Conservation (phyloP, 2,329 filamentous ascomycete genomes). For the Colletotrichum spinosum region DNA sequence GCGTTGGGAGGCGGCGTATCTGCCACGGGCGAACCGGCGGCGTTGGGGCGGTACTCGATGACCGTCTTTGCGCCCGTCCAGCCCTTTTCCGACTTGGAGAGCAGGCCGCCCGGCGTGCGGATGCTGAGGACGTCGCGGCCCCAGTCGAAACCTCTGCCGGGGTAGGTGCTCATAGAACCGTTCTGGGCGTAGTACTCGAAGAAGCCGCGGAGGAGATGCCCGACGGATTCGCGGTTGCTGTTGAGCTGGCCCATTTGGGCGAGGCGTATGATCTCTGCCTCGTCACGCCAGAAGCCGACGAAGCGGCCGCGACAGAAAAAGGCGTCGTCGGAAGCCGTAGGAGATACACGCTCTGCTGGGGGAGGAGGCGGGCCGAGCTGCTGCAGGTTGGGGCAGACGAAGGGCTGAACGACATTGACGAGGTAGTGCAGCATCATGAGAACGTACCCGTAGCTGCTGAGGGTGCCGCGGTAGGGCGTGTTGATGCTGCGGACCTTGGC, state of each 20-base stretch:
- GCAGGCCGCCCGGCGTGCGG: conserved; percentile 75
- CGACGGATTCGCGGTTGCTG: conserved; percentile 76
- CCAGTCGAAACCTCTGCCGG: conserved; percentile 79
- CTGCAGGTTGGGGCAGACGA: conserved; percentile 88
- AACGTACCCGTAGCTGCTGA: conserved; percentile 92
- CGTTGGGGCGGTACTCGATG: conserved; percentile 35
- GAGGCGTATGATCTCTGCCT: conserved; percentile 73
- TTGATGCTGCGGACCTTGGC: conserved; percentile 89
- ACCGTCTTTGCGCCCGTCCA: conserved; percentile 88
- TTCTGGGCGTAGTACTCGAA: conserved; percentile 86
- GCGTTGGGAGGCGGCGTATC: conserved; percentile 8
- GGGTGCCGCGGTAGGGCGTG: conserved; percentile 84
- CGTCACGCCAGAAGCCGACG: conserved; percentile 83
- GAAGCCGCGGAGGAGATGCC: conserved; percentile 81
- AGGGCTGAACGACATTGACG: conserved; percentile 82
- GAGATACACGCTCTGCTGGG: conserved; percentile 44
- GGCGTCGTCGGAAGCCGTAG: conserved; percentile 51
- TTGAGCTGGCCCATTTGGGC: conserved; percentile 71
- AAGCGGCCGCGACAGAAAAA: conserved; percentile 71
- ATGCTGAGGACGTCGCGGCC: conserved; percentile 83
- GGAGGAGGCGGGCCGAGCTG: conserved; percentile 59
- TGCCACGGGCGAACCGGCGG: conserved; percentile 15
- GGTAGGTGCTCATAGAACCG: conserved; percentile 62
- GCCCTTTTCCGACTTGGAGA: conserved; percentile 81
- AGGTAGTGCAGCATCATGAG: conserved; percentile 94